Base-by-base conservation (phyloP, 345 rosid genomes). In the Bruguiera parviflora region DNA sequence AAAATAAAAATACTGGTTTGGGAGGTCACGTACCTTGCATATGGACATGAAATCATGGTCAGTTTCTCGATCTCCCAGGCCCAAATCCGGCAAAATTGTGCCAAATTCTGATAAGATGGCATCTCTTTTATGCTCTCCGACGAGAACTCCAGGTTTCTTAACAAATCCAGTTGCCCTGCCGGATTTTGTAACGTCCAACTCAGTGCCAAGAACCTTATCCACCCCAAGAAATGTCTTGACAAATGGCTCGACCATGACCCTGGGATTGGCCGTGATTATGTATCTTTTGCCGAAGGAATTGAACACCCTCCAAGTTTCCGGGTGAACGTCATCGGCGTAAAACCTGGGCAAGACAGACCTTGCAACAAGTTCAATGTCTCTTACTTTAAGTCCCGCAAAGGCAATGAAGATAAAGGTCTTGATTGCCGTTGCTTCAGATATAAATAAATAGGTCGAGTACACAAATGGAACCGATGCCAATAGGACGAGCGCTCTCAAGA, bases 171-270 rank as follows among this genome's bases (percentile, higher is more conserved):
- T 92, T 8, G 93, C 92, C 53, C 83, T 79, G 10, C 97, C 96
- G 0, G 96, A 84, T 74, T 83, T 86, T 1, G 96, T 62, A 24
- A 85, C 88, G 61, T 86, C 82, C 3, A 95, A 67, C 59, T 92
- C 97, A 1, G 96, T 90, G 37, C 99, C 99, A 22, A 95, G 75
- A 68, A 92, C 97, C 74, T 85, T 85, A 31, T 92, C 96, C 0
- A 82, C 96, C 9, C 96, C 97, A 2, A 95, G 69, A 66, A 82
- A 87, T 1, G 77, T 67, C 76, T 86, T 88, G 13, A 65, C 94
- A 66, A 92, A 95, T 19, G 90, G 99, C 53, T 95, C 99, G 31
- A 88, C 91, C 96, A 95, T 86, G 32, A 95, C 72, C 51, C 92
- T 78, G 2, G 98, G 99, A 77, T 74, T 88, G 0, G 93, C 96